phyloP scores from a whole-genome alignment of 225 moss, liverwort and hornwort species.

The Sphagnum contortum region DNA sequence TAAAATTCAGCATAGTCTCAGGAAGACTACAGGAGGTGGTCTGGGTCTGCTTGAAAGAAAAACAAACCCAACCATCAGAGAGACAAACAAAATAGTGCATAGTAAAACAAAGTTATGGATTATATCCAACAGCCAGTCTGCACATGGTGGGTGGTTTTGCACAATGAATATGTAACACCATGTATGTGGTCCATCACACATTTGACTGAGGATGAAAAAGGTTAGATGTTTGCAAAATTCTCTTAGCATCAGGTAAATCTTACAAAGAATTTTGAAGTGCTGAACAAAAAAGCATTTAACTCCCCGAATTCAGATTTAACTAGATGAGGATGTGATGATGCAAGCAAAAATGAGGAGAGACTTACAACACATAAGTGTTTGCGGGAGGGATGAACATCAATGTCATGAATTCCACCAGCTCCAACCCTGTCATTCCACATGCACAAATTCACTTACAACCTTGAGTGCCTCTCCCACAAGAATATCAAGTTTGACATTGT shows the following conservation, averaged over 20 bases:
- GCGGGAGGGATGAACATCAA: conserved; percentile 94
- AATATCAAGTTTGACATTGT: neutral
- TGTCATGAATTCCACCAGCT: conserved; percentile 60
- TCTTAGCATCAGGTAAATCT: neutral
- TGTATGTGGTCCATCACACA: no score
- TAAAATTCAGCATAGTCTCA: no score
- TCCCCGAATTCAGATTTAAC: neutral
- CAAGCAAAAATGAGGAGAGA: neutral
- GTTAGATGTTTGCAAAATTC: neutral
- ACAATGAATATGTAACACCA: no score
- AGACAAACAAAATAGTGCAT: neutral
- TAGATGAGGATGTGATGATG: neutral
- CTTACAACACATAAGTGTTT: conserved; percentile 90
- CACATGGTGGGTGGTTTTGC: no score
- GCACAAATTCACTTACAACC: conserved; percentile 10
- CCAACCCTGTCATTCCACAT: conserved; percentile 59
- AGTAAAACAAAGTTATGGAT: no score
- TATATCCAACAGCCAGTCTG: no score
- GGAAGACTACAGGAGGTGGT: no score
- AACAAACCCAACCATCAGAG: neutral
- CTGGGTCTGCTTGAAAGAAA: no score
- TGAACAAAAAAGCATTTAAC: neutral
- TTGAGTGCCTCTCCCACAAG: neutral
- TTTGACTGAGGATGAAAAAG: no score
- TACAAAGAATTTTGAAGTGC: neutral